These are phyloP conservation scores for Solanum tarijense DNA, from an alignment of 257 asterid genomes.

Conservation along the genomic window DNA sequence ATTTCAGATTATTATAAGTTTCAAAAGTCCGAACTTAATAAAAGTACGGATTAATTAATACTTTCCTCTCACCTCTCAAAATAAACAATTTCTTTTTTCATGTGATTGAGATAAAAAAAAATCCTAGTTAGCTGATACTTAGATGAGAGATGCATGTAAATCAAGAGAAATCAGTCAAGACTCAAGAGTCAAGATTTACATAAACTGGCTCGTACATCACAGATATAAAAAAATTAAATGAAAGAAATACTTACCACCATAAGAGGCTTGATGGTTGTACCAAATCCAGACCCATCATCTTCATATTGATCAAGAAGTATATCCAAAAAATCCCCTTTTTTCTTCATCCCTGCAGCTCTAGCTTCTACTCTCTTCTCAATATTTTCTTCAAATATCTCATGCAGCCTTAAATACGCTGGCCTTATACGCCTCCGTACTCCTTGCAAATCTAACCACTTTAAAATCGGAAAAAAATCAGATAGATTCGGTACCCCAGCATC, in stretches of 20 bases:
- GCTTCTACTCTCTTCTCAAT: not conserved
- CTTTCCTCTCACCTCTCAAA: too few relatives aligned
- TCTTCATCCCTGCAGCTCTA: not conserved
- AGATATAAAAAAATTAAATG: too few relatives aligned
- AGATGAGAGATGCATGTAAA: too few relatives aligned
- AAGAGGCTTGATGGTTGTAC: conserved; percentile 3
- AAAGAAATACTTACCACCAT: not conserved
- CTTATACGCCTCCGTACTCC: not conserved
- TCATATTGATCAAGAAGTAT: conserved; percentile 1
- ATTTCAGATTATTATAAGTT: too few relatives aligned
- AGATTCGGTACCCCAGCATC: not conserved
- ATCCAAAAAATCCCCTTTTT: not conserved
- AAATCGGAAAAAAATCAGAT: not conserved
- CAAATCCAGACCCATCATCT: conserved; percentile 3
- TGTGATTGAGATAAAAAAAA: too few relatives aligned
- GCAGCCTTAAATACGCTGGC: not conserved
- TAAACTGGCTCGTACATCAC: too few relatives aligned
- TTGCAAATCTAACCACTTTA: not conserved
- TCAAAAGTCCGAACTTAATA: too few relatives aligned
- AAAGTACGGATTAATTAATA: too few relatives aligned
- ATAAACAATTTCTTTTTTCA: too few relatives aligned
- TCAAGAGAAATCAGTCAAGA: too few relatives aligned
- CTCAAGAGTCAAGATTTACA: too few relatives aligned
- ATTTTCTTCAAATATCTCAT: not conserved
- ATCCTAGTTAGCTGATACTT: too few relatives aligned